These are phyloP conservation scores for Tylopilus sp. DNA, from an alignment of 768 basidiomycete genomes.

Conservation along the genomic window DNA sequence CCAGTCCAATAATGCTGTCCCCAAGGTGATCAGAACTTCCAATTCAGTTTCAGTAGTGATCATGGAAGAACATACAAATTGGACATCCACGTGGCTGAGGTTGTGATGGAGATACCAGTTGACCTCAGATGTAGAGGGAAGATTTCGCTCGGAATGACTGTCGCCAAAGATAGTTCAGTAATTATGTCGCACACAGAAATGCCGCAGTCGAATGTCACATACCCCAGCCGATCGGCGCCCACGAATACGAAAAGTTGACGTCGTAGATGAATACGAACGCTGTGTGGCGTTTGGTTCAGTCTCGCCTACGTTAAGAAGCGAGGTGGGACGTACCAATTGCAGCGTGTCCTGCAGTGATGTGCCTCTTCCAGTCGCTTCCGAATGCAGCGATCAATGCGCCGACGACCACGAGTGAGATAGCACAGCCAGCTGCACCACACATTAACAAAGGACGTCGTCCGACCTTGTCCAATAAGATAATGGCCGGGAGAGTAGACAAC, in stretches of 20 bases:
- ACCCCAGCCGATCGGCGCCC: constrained; percentile 32
- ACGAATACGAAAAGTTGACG: constrained; percentile 34
- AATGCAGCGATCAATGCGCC: constrained; percentile 28
- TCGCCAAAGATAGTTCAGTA: constrained; percentile 12
- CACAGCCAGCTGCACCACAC: constrained; percentile 36
- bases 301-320: constrained; percentile 8
- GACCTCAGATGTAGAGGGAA: constrained; percentile 41
- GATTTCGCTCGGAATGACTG: constrained; percentile 39
- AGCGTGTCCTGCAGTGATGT: constrained; percentile 24
- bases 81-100: constrained; percentile 41
- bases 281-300: constrained; percentile 6
- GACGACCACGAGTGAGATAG: constrained; percentile 26
- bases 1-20: constrained; percentile 26
- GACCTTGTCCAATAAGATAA: constrained; percentile 35
- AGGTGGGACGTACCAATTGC: constrained; percentile 27
- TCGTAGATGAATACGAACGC: constrained; percentile 40
- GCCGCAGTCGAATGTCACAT: not conserved
- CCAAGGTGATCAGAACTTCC: not conserved
- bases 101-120: constrained; percentile 40
- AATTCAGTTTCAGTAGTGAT: too few relatives aligned
- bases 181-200: not conserved
- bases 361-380: constrained; percentile 28
- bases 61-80: constrained; percentile 27
- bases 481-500: constrained; percentile 35
- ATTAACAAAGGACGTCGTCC: constrained; percentile 40